Evolutionary conservation across 306 rosid species (phyloP).

Genomic region (Alnus glutinosa): DNA sequence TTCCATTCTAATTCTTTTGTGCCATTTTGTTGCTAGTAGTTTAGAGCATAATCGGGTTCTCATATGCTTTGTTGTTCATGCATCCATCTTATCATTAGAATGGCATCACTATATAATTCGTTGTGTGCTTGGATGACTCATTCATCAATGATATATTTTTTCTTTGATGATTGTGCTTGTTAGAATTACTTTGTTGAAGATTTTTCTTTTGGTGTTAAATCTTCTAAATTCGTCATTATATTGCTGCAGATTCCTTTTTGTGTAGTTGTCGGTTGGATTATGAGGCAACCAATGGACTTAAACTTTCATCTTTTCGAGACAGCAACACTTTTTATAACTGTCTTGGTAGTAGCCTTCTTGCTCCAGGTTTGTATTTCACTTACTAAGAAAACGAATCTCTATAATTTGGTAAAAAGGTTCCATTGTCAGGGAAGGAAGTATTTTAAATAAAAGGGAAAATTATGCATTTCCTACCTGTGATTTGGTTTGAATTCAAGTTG

Average conservation of each 20-base stretch:
- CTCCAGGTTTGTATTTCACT: constrained; percentile 62
- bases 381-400: background rate
- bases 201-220: background rate
- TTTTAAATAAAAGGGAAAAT: background rate
- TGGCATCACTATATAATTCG: background rate
- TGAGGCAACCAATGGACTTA: constrained; percentile 69
- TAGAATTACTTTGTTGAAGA: background rate
- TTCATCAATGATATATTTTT: background rate
- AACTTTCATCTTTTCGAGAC: constrained; percentile 89
- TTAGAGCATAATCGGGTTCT: background rate
- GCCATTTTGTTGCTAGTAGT: background rate
- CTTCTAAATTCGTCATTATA: constrained; percentile 9
- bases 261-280: constrained; percentile 75
- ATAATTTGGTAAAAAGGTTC: background rate
- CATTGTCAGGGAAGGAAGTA: background rate
- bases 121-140: background rate
- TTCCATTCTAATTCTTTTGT: background rate
- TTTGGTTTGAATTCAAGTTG: background rate
- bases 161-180: background rate
- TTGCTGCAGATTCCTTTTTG: constrained; percentile 79
- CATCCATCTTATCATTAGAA: background rate
- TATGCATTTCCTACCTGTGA: background rate
- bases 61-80: background rate
- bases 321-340: constrained; percentile 64
- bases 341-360: constrained; percentile 72